A percentile compares a stretch with the other conserved stretches of the same genome.
Conservation (phyloP, 2,329 filamentous ascomycete species). For the Aspergillus sp. region DNA sequence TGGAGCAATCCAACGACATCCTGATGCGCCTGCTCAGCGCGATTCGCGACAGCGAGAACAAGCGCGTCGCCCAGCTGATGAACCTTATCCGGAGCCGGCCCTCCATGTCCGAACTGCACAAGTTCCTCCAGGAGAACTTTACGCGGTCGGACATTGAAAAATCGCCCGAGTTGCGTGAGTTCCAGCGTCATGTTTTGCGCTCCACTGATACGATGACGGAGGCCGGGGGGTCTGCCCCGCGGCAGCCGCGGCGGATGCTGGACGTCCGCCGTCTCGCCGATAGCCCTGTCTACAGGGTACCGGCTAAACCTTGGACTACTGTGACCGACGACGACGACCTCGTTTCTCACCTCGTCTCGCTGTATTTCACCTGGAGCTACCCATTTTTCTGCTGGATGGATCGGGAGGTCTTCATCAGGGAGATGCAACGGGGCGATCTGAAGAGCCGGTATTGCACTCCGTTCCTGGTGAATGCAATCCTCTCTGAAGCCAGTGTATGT, state of each 20-base stretch:
- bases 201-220: constrained; percentile 12
- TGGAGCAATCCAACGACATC: constrained; percentile 19
- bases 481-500: constrained; percentile 35
- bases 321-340: constrained; percentile 33
- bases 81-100: constrained; percentile 27
- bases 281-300: constrained; percentile 25
- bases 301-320: constrained; percentile 34
- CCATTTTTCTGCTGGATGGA: constrained; percentile 32
- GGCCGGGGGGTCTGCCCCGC: background rate
- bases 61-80: constrained; percentile 22
- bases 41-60: constrained; percentile 20
- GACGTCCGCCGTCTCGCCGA: constrained; percentile 28
- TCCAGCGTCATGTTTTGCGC: constrained; percentile 13
- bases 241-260: constrained; percentile 17
- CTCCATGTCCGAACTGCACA: constrained; percentile 22
- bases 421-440: constrained; percentile 28
- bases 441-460: constrained; percentile 32
- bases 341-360: constrained; percentile 33
- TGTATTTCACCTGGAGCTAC: constrained; percentile 36
- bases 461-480: constrained; percentile 37
- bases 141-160: constrained; percentile 10
- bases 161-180: constrained; percentile 17
- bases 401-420: constrained; percentile 28
- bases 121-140: constrained; percentile 21
- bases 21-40: constrained; percentile 20